phyloP scores from a whole-genome alignment of 2,329 filamentous ascomycete genomes.

The Pyrenophora teres region DNA sequence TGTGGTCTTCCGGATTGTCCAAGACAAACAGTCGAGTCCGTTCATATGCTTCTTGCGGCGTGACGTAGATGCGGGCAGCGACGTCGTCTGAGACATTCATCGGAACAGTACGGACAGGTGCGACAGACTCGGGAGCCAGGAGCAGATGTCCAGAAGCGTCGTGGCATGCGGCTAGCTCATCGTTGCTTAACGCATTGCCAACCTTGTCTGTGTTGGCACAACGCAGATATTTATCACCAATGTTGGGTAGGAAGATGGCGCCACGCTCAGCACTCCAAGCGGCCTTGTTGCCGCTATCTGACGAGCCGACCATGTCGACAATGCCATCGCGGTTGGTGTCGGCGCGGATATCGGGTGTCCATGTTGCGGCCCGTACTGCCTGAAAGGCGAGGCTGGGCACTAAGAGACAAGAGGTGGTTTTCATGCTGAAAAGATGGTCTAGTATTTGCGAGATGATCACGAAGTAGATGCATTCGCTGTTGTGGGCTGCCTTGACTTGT shows the following conservation, averaged over 20 bases:
- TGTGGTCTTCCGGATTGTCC: too few species aligned
- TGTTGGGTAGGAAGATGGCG: constrained; percentile 48
- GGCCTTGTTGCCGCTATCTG: constrained; percentile 29
- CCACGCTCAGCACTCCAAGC: constrained; percentile 30
- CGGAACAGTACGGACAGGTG: constrained; percentile 43
- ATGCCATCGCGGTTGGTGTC: constrained; percentile 48
- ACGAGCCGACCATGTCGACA: constrained; percentile 28
- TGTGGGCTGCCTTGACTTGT: too few species aligned
- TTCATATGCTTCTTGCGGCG: too few species aligned
- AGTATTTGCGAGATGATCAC: too few species aligned
- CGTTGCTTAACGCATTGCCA: constrained; percentile 16
- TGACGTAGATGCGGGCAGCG: constrained; percentile 3
- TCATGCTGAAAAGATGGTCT: too few species aligned
- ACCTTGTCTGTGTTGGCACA: constrained; percentile 26
- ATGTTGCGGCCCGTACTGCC: too few species aligned
- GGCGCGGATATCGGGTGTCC: constrained; percentile 43
- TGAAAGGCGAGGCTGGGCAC: too few species aligned
- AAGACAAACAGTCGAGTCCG: too few species aligned
- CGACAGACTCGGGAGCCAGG: constrained; percentile 37
- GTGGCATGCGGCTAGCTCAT: constrained; percentile 41
- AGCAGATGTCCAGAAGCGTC: constrained; percentile 46
- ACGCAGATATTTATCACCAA: constrained; percentile 41
- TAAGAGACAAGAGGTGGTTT: too few species aligned
- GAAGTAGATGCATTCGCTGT: too few species aligned
- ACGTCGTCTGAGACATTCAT: constrained; percentile 2